Evolutionary conservation across 495 filamentous ascomycete genomes (phyloP).

Genomic region (Aspergillus conjunctus): DNA sequence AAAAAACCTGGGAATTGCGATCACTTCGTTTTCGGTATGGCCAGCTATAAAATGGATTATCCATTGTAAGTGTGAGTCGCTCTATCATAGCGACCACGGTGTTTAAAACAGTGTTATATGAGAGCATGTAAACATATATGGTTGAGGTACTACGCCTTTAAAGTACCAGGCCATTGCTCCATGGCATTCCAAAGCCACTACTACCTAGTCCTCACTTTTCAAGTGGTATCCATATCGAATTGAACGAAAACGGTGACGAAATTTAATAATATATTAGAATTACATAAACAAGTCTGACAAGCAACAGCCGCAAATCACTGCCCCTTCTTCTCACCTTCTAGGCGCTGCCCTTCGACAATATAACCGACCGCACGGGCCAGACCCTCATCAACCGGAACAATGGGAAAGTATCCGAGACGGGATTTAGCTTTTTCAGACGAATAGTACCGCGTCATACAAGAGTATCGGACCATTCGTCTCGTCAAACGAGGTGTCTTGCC

Average conservation of each 20-base stretch:
- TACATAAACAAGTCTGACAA: constrained; percentile 8
- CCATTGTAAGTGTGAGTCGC: no score
- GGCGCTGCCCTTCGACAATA: constrained; percentile 54
- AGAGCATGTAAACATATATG: no score
- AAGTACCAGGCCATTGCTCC: no score
- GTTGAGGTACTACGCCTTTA: no score
- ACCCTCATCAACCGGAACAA: constrained; percentile 75
- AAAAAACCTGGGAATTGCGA: no score
- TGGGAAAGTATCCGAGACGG: constrained; percentile 72
- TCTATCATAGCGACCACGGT: no score
- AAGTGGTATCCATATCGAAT: background rate
- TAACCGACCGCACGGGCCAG: constrained; percentile 68
- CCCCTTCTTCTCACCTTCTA: constrained; percentile 46
- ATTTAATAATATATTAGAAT: constrained; percentile 16
- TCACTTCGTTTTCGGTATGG: no score
- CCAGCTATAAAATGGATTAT: no score
- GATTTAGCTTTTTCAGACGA: constrained; percentile 81
- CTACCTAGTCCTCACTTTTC: no score
- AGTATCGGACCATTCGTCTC: constrained; percentile 70
- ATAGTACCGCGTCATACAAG: constrained; percentile 83
- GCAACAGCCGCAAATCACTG: constrained; percentile 30
- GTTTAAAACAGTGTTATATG: no score
- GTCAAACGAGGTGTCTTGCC: constrained; percentile 78
- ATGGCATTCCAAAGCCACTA: no score
- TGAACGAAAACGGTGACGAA: background rate